Base-by-base conservation (phyloP, 139 green algal genomes). In the Zygnema cylindricum region DNA sequence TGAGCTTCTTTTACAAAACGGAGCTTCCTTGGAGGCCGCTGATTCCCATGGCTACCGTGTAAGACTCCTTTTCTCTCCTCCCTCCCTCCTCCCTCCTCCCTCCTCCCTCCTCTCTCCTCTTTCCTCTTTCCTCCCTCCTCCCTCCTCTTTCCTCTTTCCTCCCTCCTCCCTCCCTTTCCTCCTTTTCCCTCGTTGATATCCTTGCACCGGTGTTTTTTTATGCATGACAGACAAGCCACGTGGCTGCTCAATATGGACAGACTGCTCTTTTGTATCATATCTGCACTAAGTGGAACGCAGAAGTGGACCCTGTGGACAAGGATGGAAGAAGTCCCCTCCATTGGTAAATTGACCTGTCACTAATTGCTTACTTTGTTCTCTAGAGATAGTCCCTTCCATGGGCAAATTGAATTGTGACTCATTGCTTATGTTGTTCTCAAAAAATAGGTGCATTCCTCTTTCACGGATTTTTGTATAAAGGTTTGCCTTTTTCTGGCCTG, bases 201-300 rank as follows among this genome's bases (percentile, higher is more conserved):
- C n/a, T n/a, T n/a, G n/a, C n/a, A n/a, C n/a, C n/a, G n/a, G n/a
- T n/a, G n/a, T n/a, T n/a, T n/a, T n/a, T n/a, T n/a, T n/a, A n/a
- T n/a, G n/a, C n/a, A n/a, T 0, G 81, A 69, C 81, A 91, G 87
- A 75, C 69, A 30, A 73, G 23, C 22, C 97, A 98, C 87, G 95
- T 99, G 7, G 96, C 96, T 0, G 94, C 97, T 22, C 97, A 99
- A 92, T 99, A 99, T 83, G 97, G 97, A 0, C 96, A 98, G 77
- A 98, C 97, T 16, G 93, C 94, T 0, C 91, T 98, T 32, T 78
- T 99, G 25, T 98, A 98, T 88, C 95, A 98, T 89, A 71, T 98
- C 25, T 95, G 92, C 1, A 89, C 96, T 25, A 95, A 95, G 39
- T 99, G 96, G 96, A 90, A 92, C 25, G 92, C 94, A 0, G 95